phyloP scores from a whole-genome alignment of 371 early-diverging fungal species.

The Zychaea mexicana region DNA sequence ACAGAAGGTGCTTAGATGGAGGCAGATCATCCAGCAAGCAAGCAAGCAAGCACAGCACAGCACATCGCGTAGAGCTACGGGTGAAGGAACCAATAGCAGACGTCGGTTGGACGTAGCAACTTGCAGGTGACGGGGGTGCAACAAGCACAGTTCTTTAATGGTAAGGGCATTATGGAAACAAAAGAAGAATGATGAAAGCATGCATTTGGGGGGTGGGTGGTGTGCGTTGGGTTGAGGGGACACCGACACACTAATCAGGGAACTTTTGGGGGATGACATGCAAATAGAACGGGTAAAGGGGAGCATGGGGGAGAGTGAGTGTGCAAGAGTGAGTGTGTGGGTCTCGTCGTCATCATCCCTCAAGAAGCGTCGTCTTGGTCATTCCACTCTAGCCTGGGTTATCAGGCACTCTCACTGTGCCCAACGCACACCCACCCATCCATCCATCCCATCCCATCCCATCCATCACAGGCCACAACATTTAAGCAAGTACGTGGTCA shows the following conservation, averaged over 20 bases:
- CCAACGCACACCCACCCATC: no score
- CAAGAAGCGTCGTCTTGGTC: background rate
- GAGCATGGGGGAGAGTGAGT: background rate
- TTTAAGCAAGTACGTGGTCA: no score
- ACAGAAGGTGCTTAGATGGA: no score
- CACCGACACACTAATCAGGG: background rate
- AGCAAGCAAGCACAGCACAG: background rate
- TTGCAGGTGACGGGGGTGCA: background rate
- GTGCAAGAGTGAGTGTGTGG: no score
- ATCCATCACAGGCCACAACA: no score
- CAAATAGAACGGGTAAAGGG: background rate
- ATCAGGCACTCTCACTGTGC: background rate
- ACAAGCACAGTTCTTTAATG: background rate
- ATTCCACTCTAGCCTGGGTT: background rate
- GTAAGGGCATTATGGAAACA: slow-evolving; percentile 10
- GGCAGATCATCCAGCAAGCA: background rate
- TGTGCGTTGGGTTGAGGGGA: no score
- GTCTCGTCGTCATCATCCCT: background rate
- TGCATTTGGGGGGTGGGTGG: slow-evolving; percentile 7
- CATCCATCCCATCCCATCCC: no score
- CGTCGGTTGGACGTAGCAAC: slow-evolving; percentile 4
- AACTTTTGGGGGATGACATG: background rate
- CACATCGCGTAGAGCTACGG: no score
- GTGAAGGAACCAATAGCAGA: slow-evolving; percentile 4
- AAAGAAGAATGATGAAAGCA: slow-evolving; percentile 17